Evolutionary conservation across 352 stramenopile genomes (phyloP).

Genomic region (Globisporangium okanoganense): DNA sequence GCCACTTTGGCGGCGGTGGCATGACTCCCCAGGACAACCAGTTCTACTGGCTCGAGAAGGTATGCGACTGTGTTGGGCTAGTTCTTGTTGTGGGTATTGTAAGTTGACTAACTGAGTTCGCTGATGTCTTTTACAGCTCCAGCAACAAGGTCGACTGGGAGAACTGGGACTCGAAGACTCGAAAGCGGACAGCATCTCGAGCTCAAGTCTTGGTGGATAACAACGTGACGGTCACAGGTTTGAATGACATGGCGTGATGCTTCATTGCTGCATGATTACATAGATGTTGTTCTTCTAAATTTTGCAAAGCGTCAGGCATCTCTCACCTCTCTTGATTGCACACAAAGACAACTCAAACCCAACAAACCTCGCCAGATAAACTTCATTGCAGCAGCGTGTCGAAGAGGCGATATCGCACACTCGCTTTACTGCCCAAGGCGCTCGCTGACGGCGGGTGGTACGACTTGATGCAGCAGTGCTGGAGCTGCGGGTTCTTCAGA

Average conservation of each 20-base stretch:
- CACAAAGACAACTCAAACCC: slow-evolving; percentile 3
- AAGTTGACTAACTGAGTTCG: not conserved
- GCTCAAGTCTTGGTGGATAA: slow-evolving; percentile 37
- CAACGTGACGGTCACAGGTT: not conserved
- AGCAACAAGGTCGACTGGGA: slow-evolving; percentile 50
- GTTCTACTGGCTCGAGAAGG: slow-evolving; percentile 89
- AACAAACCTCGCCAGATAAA: not conserved
- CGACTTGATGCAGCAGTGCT: slow-evolving; percentile 73
- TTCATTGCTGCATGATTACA: slow-evolving; percentile 4
- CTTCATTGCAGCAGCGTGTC: slow-evolving; percentile 45
- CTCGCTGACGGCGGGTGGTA: slow-evolving; percentile 33
- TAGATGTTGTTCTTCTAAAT: not conserved
- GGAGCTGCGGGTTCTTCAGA: slow-evolving; percentile 11
- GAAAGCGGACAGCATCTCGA: slow-evolving; percentile 42
- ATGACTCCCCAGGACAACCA: slow-evolving; percentile 70
- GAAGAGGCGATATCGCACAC: slow-evolving; percentile 66
- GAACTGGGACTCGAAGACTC: slow-evolving; percentile 37
- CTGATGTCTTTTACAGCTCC: slow-evolving; percentile 32
- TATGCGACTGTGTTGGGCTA: slow-evolving; percentile 15
- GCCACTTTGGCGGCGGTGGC: slow-evolving; percentile 36
- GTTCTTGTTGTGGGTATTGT: not conserved
- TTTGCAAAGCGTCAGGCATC: not conserved
- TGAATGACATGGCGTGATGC: not conserved
- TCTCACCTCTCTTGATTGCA: not conserved
- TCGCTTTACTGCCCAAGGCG: slow-evolving; percentile 5